Percentiles rank a stretch among this genome's conserved stretches.
Conservation (phyloP, 805 yeast genomes). For the Candida nemodendra region DNA sequence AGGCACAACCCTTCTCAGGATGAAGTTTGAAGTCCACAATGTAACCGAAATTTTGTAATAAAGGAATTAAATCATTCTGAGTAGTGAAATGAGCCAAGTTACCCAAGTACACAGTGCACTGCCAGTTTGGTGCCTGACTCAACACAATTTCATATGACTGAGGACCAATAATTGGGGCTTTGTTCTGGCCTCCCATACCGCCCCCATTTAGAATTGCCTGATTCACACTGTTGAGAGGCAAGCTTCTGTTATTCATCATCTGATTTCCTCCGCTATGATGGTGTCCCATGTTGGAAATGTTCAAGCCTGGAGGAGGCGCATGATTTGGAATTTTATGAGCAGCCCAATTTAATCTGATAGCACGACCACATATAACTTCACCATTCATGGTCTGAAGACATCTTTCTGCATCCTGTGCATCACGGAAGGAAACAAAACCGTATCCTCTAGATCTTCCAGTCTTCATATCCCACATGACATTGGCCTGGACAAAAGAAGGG, state of each 20-base stretch:
- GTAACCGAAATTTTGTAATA: slow-evolving; percentile 77
- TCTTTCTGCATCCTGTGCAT: slow-evolving; percentile 65
- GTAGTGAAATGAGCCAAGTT: slow-evolving; percentile 76
- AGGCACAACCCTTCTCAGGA: slow-evolving; percentile 84
- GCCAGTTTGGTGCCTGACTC: slow-evolving; percentile 79
- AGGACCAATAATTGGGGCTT: slow-evolving; percentile 20
- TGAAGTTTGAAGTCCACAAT: slow-evolving; percentile 78
- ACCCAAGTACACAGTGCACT: slow-evolving; percentile 84
- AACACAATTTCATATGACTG: slow-evolving; percentile 62
- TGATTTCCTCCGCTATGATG: slow-evolving; percentile 10
- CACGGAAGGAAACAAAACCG: slow-evolving; percentile 79
- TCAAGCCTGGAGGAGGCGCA: slow-evolving; percentile 18
- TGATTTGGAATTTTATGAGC: slow-evolving; percentile 56
- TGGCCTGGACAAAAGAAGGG: slow-evolving; percentile 70
- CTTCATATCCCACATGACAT: slow-evolving; percentile 97
- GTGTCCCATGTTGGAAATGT: slow-evolving; percentile 15
- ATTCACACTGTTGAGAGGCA: slow-evolving; percentile 5
- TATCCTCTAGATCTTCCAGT: slow-evolving; percentile 90
- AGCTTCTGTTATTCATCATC: slow-evolving; percentile 6
- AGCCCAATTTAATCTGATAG: slow-evolving; percentile 88
- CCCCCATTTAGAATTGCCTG: slow-evolving; percentile 9
- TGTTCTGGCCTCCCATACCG: slow-evolving; percentile 8
- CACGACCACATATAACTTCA: slow-evolving; percentile 65
- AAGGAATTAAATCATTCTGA: slow-evolving; percentile 69
- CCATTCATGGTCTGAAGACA: slow-evolving; percentile 79